Base-by-base conservation (phyloP, 345 rosid species). In the Garcia nutans region DNA sequence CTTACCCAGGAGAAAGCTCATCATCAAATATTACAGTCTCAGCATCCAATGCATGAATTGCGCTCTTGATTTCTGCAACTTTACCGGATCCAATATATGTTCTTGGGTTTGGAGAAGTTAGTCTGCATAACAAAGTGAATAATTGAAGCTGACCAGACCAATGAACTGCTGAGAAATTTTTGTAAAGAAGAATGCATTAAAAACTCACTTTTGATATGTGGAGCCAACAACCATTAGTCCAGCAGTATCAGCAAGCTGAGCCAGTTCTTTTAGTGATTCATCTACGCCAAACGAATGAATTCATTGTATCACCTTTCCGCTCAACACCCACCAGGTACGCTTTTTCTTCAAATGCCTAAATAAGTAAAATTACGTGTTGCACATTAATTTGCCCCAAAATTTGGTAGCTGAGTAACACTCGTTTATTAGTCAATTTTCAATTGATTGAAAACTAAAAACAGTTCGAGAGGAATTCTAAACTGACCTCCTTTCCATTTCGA, bases 11-110 rank as follows among this genome's bases (percentile, higher is more conserved):
- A 23, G 97, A 95, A 80, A 93, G 99, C 68, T 95, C 97, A 85
- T 93, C 99, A 76, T 95, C 99, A 83, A 91, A 95, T 76, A 95
- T 89, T 49, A 95, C 97, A 12, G 97, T 92, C 88, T 95, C 99
- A 76, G 81, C 93, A 26, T 78, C 97, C 68, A 93, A 47, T 22
- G 88, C 97, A 65, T 79, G 79, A 73, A 92, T 87, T 68, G 97
- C 94, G 56, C 82, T 89, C 86, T 89, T 91, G 70, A 95, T 95
- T 77, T 95, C 97, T 13, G 96, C 75, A 80, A 89, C 97, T 88
- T 92, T 95, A 68, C 99, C 97, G 0, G 94, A 91, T 41, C 99
- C 99, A 81, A 95, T 91, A 82, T 93, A 95, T 52, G 97, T 91
- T 85, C 93, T 95, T 6, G 97, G 93, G 76, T 89, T 92, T 12